phyloP scores from a whole-genome alignment of 169 alveolate genomes.

The Blepharisma undulans region DNA sequence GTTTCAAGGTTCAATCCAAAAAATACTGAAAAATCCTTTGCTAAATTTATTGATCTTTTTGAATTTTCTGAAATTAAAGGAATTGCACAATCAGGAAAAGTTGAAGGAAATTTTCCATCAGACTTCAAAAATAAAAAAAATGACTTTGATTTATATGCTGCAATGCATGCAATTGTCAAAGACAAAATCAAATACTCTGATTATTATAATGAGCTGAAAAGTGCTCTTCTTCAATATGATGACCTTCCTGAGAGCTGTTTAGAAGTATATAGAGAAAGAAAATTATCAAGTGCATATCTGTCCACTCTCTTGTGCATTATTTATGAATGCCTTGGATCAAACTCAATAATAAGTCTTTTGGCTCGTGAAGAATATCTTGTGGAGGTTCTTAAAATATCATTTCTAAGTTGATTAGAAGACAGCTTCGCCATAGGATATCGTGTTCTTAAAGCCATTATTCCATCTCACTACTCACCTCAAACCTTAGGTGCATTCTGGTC shows the following conservation, averaged over 20 bases:
- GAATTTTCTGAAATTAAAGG: neutral
- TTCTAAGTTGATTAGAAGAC: conserved; percentile 12
- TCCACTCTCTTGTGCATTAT: neutral
- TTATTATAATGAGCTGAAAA: neutral
- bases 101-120: neutral
- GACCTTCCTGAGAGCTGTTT: neutral
- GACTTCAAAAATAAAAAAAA: neutral
- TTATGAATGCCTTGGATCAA: conserved; percentile 1
- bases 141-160: no score
- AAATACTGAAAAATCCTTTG: neutral
- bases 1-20: neutral
- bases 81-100: neutral
- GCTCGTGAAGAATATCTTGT: neutral
- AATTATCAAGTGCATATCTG: neutral
- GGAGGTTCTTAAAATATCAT: neutral
- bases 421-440: neutral
- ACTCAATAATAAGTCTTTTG: neutral
- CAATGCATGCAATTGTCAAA: no score
- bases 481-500: neutral
- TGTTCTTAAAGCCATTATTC: neutral
- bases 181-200: no score
- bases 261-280: neutral
- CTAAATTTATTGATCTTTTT: neutral
- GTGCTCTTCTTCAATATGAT: neutral
- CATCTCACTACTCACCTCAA: conserved; percentile 25